Base-by-base conservation (phyloP, 1,139 yeast species). In the Saccharomyces pastorianus region DNA sequence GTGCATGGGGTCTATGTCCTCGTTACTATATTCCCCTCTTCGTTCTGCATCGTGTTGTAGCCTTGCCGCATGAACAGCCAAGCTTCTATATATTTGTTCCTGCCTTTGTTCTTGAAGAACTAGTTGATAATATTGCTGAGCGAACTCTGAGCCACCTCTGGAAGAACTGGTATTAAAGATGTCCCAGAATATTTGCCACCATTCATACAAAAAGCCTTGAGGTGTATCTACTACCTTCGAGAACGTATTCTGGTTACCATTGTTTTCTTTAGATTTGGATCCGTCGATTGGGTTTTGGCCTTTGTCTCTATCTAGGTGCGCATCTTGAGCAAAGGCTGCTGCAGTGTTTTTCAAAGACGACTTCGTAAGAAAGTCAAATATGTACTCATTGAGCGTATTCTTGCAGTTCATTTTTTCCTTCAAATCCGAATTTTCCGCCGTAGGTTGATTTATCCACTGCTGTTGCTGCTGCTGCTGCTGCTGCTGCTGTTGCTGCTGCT, bases 141-240 rank as follows among this genome's bases (percentile, higher is more conserved):
- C 93, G 55, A 78, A 72, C 5, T 79, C 77, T 2, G 85, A 76
- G 13, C 85, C 82, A 25, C 81, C 82, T 56, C 83, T 75, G 57
- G 79, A 79, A n/a, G 82, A 83, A 63, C 88, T 78, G 2, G 96
- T 95, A 64, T 86, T 87, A 71, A 86, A 88, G 49, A 89, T 84
- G 68, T 91, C 97, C 96, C 97, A 91, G 67, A 90, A 91, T 32
- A 90, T 83, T 73, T 84, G 90, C 97, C 97, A 91, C 97, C 98
- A 91, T 68, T 90, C 97, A 63, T 80, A 84, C 48, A 90, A 73
- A 64, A 88, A 90, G 8, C 96, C 95, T 63, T 85, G 91, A 0
- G 96, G 95, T 4, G 95, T 84, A 66, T 89, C 89, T 28, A 17
- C 49, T 9, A 34, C 81, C 81, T 80, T 55, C 27, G 48, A 27